These are phyloP conservation scores for Hansfordia pulvinata DNA, from an alignment of 2,329 filamentous ascomycete genomes.

Conservation along the genomic window DNA sequence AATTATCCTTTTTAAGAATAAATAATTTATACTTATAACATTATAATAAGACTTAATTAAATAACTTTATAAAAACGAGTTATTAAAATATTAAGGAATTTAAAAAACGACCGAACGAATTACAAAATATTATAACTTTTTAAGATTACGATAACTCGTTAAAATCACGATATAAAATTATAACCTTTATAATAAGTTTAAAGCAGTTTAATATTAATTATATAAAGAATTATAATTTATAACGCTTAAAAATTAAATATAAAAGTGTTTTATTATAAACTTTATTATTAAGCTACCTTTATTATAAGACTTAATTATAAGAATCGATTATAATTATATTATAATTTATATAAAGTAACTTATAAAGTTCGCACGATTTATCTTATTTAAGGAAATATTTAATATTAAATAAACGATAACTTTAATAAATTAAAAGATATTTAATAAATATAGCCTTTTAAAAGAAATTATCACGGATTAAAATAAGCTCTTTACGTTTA, in stretches of 20 bases:
- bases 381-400: neutral
- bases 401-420: neutral
- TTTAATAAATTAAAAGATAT: conserved; percentile 1
- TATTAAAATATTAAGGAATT: neutral
- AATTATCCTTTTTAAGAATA: no score
- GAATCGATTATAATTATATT: neutral
- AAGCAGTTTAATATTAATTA: neutral
- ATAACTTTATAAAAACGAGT: neutral
- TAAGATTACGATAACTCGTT: neutral
- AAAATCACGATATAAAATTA: neutral
- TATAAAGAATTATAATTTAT: neutral
- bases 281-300: neutral
- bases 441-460: conserved; percentile 1
- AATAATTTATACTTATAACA: neutral
- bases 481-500: conserved; percentile 1
- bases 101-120: conserved; percentile 1
- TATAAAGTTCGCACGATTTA: neutral
- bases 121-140: conserved; percentile 1
- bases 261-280: neutral
- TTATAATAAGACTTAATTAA: neutral
- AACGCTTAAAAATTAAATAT: neutral
- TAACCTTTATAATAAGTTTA: neutral
- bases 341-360: neutral
- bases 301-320: neutral
- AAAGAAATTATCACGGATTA: conserved; percentile 1